phyloP scores from a whole-genome alignment of 257 asterid species.

The Linaria vulgaris region DNA sequence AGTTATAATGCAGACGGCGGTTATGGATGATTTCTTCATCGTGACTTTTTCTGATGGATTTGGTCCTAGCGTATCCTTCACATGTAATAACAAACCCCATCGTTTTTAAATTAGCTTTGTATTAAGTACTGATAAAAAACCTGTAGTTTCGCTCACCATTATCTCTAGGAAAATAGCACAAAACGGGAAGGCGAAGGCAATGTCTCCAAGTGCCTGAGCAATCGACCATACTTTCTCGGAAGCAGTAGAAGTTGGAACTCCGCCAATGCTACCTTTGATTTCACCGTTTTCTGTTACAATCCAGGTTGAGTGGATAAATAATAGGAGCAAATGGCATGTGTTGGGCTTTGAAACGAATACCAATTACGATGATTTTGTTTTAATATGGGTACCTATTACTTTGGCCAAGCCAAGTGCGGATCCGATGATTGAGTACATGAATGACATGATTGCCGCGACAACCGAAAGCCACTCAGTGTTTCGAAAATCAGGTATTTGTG shows the following conservation, averaged over 20 bases:
- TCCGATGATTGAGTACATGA: conserved; percentile 63
- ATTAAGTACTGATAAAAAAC: neutral
- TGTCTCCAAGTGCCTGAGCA: conserved; percentile 70
- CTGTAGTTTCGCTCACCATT: neutral
- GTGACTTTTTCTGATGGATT: conserved; percentile 65
- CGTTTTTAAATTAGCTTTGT: neutral
- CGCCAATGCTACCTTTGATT: conserved; percentile 55
- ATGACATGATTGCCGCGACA: conserved; percentile 78
- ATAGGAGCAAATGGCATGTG: neutral
- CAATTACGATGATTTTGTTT: no score
- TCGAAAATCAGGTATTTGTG: conserved; percentile 76
- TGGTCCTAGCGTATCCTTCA: conserved; percentile 64
- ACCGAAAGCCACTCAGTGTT: conserved; percentile 76
- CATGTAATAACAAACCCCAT: neutral
- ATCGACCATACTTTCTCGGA: conserved; percentile 55
- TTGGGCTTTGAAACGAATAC: neutral
- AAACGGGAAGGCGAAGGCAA: conserved; percentile 78
- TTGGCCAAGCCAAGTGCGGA: conserved; percentile 68
- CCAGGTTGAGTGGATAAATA: neutral
- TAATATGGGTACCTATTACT: conserved; percentile 49
- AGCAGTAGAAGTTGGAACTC: conserved; percentile 44
- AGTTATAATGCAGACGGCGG: conserved; percentile 42
- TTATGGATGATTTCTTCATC: conserved; percentile 59
- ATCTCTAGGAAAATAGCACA: conserved; percentile 55
- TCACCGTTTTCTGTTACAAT: conserved; percentile 54